These are phyloP conservation scores for Holtermannia corniformis DNA, from an alignment of 768 basidiomycete genomes.

Conservation along the genomic window DNA sequence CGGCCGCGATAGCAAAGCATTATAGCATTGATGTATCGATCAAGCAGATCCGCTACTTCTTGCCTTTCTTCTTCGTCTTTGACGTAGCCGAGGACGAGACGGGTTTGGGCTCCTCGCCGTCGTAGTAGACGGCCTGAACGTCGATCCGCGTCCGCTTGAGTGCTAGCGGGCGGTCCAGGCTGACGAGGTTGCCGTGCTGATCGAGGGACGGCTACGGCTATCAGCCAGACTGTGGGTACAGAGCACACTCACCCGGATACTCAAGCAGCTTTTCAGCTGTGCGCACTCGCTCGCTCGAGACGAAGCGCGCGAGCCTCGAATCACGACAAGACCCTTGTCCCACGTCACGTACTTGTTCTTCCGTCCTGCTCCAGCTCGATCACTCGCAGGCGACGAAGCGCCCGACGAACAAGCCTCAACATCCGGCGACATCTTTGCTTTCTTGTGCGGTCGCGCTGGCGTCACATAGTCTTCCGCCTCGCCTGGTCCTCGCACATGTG, in stretches of 20 bases:
- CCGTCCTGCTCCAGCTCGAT: too few relatives aligned
- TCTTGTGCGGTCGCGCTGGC: conserved; percentile 28
- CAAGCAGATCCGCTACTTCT: neutral
- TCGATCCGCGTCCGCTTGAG: conserved; percentile 25
- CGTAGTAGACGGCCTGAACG: conserved; percentile 31
- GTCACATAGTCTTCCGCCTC: conserved; percentile 37
- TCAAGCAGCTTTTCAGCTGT: conserved; percentile 8
- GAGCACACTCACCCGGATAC: conserved; percentile 4
- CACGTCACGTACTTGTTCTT: conserved; percentile 28
- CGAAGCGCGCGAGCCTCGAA: conserved; percentile 20
- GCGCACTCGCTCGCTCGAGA: conserved; percentile 3
- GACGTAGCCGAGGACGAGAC: conserved; percentile 2
- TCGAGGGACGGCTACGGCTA: conserved; percentile 26
- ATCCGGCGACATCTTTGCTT: conserved; percentile 5
- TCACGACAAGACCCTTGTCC: conserved; percentile 38
- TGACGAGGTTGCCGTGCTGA: conserved; percentile 31
- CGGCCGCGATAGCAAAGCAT: neutral
- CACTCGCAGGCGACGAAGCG: neutral
- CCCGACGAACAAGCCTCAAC: neutral
- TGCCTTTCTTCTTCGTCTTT: conserved; percentile 9
- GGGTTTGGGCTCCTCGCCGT: conserved; percentile 33
- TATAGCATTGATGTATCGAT: neutral
- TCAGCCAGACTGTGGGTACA: neutral
- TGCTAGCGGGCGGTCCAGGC: conserved; percentile 12
- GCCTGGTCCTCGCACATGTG: conserved; percentile 27